Conservation (phyloP, 1,284 basidiomycete species). For the Melampsora abietis-canadensis region DNA sequence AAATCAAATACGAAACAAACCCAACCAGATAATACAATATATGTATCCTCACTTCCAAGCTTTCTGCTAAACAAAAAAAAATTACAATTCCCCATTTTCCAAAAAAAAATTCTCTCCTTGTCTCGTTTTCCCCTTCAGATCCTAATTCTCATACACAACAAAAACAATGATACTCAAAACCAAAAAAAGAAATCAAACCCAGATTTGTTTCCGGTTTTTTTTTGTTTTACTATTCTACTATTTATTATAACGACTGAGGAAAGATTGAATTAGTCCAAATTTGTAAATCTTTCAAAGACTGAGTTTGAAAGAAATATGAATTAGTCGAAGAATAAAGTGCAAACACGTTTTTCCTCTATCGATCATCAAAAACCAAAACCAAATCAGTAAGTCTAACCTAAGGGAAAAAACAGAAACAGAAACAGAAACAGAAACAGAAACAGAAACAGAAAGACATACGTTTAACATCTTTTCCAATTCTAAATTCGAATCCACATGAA, state of each 20-base stretch:
- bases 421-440: neutral
- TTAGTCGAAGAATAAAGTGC: constrained; percentile 43
- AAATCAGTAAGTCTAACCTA: neutral
- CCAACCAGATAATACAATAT: too few relatives aligned
- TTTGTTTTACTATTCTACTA: too few relatives aligned
- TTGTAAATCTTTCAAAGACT: constrained; percentile 16
- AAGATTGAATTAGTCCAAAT: constrained; percentile 16
- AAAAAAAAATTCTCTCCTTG: too few relatives aligned
- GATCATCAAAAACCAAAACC: neutral
- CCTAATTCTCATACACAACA: too few relatives aligned
- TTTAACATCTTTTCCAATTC: constrained; percentile 80
- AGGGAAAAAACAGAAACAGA: neutral
- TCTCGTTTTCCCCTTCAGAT: too few relatives aligned
- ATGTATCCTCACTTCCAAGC: too few relatives aligned
- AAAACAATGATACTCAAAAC: too few relatives aligned
- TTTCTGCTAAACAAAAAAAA: too few relatives aligned
- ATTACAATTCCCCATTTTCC: too few relatives aligned
- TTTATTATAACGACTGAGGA: constrained; percentile 2
- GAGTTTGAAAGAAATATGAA: constrained; percentile 40
- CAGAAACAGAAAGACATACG: constrained; percentile 59
- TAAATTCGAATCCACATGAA: constrained; percentile 79
- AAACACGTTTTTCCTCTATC: constrained; percentile 38
- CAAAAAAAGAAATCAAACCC: too few relatives aligned
- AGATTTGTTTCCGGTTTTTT: too few relatives aligned
- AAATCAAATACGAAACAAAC: too few relatives aligned